Evolutionary conservation across 441 rosid genomes (phyloP).

Genomic region (Biscutella laevigata): DNA sequence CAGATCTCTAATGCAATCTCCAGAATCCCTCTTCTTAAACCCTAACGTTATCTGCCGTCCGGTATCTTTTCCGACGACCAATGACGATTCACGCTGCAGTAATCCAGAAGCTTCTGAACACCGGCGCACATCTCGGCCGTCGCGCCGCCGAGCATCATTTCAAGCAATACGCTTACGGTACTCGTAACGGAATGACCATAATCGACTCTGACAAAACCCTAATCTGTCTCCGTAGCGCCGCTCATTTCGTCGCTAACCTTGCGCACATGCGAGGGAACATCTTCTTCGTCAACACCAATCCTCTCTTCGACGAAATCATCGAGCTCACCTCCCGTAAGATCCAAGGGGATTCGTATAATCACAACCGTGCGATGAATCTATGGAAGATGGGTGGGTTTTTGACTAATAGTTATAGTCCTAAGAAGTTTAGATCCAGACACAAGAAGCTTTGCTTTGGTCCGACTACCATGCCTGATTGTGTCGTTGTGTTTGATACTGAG

Average conservation of each 20-base stretch:
- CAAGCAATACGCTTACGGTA: conserved; percentile 68
- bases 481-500: conserved; percentile 80
- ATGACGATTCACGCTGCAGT: conserved; percentile 86
- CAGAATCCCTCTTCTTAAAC: conserved; percentile 13
- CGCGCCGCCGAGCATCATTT: conserved; percentile 71
- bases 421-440: conserved; percentile 80
- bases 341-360: conserved; percentile 46
- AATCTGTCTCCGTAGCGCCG: conserved; percentile 82
- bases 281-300: conserved; percentile 88
- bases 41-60: conserved; percentile 15
- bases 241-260: conserved; percentile 58
- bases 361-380: conserved; percentile 44
- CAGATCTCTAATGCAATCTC: conserved; percentile 5
- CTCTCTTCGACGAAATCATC: conserved; percentile 72
- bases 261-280: conserved; percentile 53
- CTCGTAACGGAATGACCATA: conserved; percentile 52
- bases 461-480: conserved; percentile 82
- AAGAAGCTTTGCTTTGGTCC: conserved; percentile 85
- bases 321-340: conserved; percentile 73
- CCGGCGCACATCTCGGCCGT: conserved; percentile 79
- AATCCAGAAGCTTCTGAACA: conserved; percentile 78
- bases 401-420: conserved; percentile 84
- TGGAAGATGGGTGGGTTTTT: conserved; percentile 83
- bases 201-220: conserved; percentile 87
- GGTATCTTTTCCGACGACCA: not conserved